Percentiles rank a stretch among this genome's conserved stretches.
phyloP scores from a whole-genome alignment of 83 land plant species.

The Picea engelmannii region DNA sequence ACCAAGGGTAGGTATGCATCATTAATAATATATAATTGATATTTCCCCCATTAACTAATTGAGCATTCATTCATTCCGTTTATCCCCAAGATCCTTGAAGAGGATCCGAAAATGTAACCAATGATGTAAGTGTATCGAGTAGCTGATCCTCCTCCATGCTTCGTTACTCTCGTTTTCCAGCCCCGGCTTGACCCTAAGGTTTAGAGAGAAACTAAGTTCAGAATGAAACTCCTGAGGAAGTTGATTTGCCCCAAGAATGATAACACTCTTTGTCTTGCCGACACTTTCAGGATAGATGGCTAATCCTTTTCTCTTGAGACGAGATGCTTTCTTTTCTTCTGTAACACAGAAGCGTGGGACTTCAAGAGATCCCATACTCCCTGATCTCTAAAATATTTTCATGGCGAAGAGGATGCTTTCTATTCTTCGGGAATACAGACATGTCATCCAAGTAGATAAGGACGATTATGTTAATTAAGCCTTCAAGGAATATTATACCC shows the following conservation, averaged over 20 bases:
- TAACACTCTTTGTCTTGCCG: not conserved
- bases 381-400: too few species aligned
- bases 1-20: too few species aligned
- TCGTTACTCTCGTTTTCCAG: not conserved
- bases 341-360: not conserved
- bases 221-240: not conserved
- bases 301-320: too few species aligned
- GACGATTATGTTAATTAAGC: not conserved
- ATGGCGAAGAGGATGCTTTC: not conserved
- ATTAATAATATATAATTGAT: too few species aligned
- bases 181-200: not conserved
- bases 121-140: too few species aligned
- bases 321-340: not conserved
- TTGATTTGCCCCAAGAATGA: not conserved
- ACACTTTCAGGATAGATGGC: not conserved
- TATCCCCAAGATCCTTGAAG: too few species aligned
- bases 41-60: too few species aligned
- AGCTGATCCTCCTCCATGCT: not conserved
- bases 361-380: not conserved
- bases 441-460: conserved; percentile 7
- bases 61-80: too few species aligned
- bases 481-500: not conserved
- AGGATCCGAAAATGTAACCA: too few species aligned
- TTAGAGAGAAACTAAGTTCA: too few species aligned
- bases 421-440: not conserved